A percentile compares a stretch with the other conserved stretches of the same genome.
Conservation (phyloP, 1,284 basidiomycete genomes). For the Agaricales sp. region DNA sequence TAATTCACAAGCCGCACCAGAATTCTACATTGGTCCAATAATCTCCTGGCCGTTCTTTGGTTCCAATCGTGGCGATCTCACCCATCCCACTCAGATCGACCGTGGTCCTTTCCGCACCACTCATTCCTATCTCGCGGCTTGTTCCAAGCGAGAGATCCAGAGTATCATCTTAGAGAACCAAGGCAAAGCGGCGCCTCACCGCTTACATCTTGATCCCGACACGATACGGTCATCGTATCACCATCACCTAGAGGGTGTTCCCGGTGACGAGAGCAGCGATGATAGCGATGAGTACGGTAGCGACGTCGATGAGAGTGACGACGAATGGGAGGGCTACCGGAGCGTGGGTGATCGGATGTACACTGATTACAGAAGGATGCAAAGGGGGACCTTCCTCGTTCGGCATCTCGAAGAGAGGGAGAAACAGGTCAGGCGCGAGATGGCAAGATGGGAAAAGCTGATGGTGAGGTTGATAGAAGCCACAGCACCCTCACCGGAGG, state of each 20-base stretch:
- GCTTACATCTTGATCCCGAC: conserved; percentile 66
- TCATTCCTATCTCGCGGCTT: conserved; percentile 48
- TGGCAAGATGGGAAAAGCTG: conserved; percentile 52
- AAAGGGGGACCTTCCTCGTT: conserved; percentile 64
- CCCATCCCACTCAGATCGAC: conserved; percentile 56
- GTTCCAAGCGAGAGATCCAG: conserved; percentile 51
- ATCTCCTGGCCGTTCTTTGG: conserved; percentile 84
- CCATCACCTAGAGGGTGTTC: conserved; percentile 50
- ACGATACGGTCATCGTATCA: conserved; percentile 61
- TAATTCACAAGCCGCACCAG: conserved; percentile 15
- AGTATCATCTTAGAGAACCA: conserved; percentile 66
- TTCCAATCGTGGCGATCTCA: conserved; percentile 61
- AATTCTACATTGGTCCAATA: conserved; percentile 64
- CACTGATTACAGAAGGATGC: conserved; percentile 67
- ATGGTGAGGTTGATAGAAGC: conserved; percentile 44
- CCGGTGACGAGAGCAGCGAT: conserved; percentile 58
- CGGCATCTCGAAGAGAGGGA: conserved; percentile 56
- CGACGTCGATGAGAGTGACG: conserved; percentile 56
- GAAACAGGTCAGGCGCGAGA: conserved; percentile 51
- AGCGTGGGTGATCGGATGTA: conserved; percentile 60
- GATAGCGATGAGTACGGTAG: conserved; percentile 40
- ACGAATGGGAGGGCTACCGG: conserved; percentile 49
- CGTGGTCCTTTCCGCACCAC: conserved; percentile 65
- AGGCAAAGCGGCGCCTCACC: conserved; percentile 61
- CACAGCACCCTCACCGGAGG: conserved; percentile 12